phyloP scores from a whole-genome alignment of 1,139 yeast species.

The Pichia sp. region DNA sequence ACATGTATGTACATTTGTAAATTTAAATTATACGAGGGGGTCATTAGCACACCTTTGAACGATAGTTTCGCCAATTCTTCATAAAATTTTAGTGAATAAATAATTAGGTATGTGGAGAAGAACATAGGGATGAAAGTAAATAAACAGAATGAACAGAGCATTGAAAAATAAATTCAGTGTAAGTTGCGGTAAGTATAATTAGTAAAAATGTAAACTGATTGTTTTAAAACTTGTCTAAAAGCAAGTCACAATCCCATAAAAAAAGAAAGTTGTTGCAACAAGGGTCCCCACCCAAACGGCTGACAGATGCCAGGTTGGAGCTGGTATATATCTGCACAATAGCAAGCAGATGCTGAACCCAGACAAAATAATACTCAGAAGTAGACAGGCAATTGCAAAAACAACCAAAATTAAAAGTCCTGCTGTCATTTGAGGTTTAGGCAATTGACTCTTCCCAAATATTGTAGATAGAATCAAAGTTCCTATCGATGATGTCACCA shows the following conservation, averaged over 20 bases:
- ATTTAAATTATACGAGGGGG: not conserved
- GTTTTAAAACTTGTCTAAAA: not conserved
- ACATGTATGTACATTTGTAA: not conserved
- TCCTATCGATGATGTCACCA: slow-evolving; percentile 44
- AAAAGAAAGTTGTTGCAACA: slow-evolving; percentile 13
- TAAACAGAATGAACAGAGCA: not conserved
- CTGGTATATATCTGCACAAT: slow-evolving; percentile 25
- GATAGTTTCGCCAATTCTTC: not conserved
- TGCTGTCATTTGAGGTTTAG: slow-evolving; percentile 11
- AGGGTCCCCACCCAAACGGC: slow-evolving; percentile 28
- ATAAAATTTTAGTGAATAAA: not conserved
- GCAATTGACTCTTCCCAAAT: slow-evolving; percentile 16
- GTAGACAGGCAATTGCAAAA: slow-evolving; percentile 29
- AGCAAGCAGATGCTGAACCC: slow-evolving; percentile 29
- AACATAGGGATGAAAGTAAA: not conserved
- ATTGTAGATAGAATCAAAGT: slow-evolving; percentile 37
- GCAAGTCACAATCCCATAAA: slow-evolving; percentile 13
- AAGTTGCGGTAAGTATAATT: not conserved
- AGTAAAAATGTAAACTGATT: not conserved
- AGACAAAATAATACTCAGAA: slow-evolving; percentile 26
- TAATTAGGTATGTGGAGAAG: not conserved
- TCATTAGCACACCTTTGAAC: not conserved
- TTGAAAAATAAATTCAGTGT: not conserved
- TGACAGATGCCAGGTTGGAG: slow-evolving; percentile 32
- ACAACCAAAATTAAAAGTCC: slow-evolving; percentile 24